Conservation (phyloP, 768 basidiomycete genomes). For the Leccinum uliginosum region DNA sequence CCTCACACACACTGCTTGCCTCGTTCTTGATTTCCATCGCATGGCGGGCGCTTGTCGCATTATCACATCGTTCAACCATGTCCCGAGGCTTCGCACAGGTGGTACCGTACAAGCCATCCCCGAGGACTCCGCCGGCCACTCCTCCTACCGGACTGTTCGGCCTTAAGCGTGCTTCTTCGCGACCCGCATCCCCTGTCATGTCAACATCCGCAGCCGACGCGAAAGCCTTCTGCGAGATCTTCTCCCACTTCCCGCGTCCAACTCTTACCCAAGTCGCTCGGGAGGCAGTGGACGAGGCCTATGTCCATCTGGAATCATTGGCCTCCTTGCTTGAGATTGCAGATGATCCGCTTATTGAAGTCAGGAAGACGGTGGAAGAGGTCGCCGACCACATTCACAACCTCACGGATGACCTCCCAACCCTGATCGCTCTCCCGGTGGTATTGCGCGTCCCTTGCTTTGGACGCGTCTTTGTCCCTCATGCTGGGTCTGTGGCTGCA, state of each 20-base stretch:
- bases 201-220: constrained; percentile 55
- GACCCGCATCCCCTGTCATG: constrained; percentile 55
- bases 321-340: constrained; percentile 53
- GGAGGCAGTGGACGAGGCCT: constrained; percentile 80
- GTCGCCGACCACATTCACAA: constrained; percentile 41
- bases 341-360: constrained; percentile 26
- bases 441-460: constrained; percentile 47
- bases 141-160: constrained; percentile 57
- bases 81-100: constrained; percentile 37
- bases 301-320: constrained; percentile 58
- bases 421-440: constrained; percentile 69
- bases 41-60: constrained; percentile 70
- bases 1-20: constrained; percentile 60
- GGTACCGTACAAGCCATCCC: constrained; percentile 30
- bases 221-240: constrained; percentile 56
- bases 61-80: constrained; percentile 56
- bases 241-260: constrained; percentile 61
- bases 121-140: constrained; percentile 50
- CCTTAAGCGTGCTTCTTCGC: constrained; percentile 62
- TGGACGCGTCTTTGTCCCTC: neutral
- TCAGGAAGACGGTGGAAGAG: constrained; percentile 21
- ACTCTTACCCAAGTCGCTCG: constrained; percentile 53
- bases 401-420: constrained; percentile 62
- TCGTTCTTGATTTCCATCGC: constrained; percentile 68
- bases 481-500: constrained; percentile 38